Evolutionary conservation across 306 rosid species (phyloP), one percentile per base, ranked within the genome.

Genomic region (Albizia julibrissin): DNA sequence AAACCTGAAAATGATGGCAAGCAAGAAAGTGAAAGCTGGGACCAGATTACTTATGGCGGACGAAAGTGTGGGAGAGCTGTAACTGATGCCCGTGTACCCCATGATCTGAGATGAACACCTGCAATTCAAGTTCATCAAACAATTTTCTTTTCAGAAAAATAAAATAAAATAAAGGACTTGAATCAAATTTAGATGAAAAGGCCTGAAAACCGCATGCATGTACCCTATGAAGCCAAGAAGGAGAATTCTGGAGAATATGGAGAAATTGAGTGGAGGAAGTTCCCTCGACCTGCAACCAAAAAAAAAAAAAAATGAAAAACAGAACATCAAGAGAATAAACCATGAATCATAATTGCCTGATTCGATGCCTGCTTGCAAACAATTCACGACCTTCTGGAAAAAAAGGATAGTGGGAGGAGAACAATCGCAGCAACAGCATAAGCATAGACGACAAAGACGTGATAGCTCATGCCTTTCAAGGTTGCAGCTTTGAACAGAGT

Each of bases 1-100:
- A 61, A 81, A 94, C 99, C 99, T 93, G 89, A 91, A 91, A 84
- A 93, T 56, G 87, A 95, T 69, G 89, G 99, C 99, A 72, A 95
- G 89, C 72, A 93, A 86, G 90, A 95, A 95, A 72, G 98, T 93
- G 88, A 93, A 95, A 76, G 99, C 99, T 50, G 99, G 97, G 85
- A 95, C 99, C 82, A 95, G 87, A 76, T 93, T 95, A 94, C 98
- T 91, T 71, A 95, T 95, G 7, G 99, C 97, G 1, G 98, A 95
- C 40, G 99, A 81, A 49, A 95, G 99, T 1, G 98, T 91, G 1
- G 99, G 99, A 81, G 98, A 95, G 80, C 99, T 89, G 75, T 52
- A 91, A 76, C 46, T 90, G 86, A 95, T 95, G 21, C 99, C 98
- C 22, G 94, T 93, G 65, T 85, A 95, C 22, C 99, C 99, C 92